Percentiles rank a stretch among this genome's conserved stretches.
Evolutionary conservation across 768 basidiomycete genomes (phyloP).

Genomic region (Serendipita vermifera): DNA sequence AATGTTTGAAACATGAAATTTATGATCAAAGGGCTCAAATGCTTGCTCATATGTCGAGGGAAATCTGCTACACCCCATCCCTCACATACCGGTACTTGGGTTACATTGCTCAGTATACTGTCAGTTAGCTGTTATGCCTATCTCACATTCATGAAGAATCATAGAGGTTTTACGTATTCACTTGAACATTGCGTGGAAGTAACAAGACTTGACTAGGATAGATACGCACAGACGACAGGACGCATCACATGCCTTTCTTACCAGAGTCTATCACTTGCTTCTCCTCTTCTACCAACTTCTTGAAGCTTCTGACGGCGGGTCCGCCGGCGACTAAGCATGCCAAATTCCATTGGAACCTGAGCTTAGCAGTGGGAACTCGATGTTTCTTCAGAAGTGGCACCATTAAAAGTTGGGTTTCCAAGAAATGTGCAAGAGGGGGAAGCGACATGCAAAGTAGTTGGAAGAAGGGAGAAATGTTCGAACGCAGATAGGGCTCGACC

Average conservation of each 20-base stretch:
- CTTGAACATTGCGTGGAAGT: too few species aligned
- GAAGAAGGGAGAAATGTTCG: background rate
- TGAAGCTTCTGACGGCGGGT: background rate
- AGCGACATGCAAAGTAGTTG: background rate
- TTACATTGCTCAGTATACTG: too few species aligned
- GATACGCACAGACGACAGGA: background rate
- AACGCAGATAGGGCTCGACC: background rate
- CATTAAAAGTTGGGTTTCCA: background rate
- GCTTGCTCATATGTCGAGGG: too few species aligned
- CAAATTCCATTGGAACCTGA: background rate
- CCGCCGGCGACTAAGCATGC: background rate
- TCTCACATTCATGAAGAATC: too few species aligned
- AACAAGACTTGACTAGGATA: too few species aligned
- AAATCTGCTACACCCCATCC: too few species aligned
- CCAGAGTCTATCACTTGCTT: background rate
- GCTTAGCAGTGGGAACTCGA: background rate
- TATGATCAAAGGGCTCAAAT: too few species aligned
- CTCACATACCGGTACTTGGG: too few species aligned
- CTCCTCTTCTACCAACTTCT: background rate
- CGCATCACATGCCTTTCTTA: background rate
- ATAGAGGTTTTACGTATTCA: too few species aligned
- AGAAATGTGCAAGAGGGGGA: background rate
- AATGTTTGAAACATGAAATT: too few species aligned
- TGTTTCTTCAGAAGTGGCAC: constrained; percentile 2
- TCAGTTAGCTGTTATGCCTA: too few species aligned